Percentiles rank a stretch among this genome's conserved stretches.
Conservation (phyloP, 2,329 filamentous ascomycete species). For the Coniella lustricola region DNA sequence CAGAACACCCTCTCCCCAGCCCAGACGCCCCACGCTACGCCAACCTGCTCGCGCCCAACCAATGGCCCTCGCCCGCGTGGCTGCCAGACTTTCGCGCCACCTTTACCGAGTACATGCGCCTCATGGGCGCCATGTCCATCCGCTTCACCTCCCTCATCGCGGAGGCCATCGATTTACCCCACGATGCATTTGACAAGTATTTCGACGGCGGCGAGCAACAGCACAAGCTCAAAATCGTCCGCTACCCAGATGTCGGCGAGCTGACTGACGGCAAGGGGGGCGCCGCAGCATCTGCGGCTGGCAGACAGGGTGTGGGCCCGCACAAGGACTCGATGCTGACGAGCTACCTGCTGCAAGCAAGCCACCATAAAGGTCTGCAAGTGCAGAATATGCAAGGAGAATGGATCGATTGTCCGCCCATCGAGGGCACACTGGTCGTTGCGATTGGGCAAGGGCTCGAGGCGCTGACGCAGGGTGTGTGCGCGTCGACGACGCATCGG, state of each 20-base stretch:
- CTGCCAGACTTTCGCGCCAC: constrained; percentile 62
- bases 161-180: constrained; percentile 68
- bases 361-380: constrained; percentile 67
- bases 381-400: constrained; percentile 71
- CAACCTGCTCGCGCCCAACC: constrained; percentile 69
- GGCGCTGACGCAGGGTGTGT: constrained; percentile 76
- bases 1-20: constrained; percentile 61
- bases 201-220: constrained; percentile 66
- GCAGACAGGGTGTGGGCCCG: constrained; percentile 63
- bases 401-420: constrained; percentile 78
- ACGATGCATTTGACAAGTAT: constrained; percentile 67
- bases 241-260: constrained; percentile 68
- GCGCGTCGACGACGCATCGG: constrained; percentile 73
- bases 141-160: constrained; percentile 75
- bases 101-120: constrained; percentile 68
- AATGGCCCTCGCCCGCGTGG: constrained; percentile 63
- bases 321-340: constrained; percentile 81
- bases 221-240: constrained; percentile 86
- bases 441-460: constrained; percentile 84
- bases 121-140: constrained; percentile 66
- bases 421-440: constrained; percentile 72
- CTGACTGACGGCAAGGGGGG: constrained; percentile 54
- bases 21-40: constrained; percentile 61
- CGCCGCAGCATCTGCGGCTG: constrained; percentile 65
- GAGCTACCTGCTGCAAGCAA: constrained; percentile 75